These are phyloP conservation scores for Candida freyschussii DNA, from an alignment of 1,139 yeast species.

Conservation along the genomic window DNA sequence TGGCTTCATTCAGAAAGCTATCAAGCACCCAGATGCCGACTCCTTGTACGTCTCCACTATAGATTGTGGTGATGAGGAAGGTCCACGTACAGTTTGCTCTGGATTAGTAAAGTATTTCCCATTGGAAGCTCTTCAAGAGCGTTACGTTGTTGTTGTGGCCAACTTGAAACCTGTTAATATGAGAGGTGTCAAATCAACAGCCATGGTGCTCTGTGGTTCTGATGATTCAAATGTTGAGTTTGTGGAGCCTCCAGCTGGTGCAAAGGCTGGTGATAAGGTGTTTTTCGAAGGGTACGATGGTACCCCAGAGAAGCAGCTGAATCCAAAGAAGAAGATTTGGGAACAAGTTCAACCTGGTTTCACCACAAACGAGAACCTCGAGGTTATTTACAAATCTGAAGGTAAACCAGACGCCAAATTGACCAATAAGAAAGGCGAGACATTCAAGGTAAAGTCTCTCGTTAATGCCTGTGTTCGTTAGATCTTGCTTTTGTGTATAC, in stretches of 20 bases:
- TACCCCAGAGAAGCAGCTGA: constrained; percentile 85
- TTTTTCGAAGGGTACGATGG: constrained; percentile 90
- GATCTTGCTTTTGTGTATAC: no score
- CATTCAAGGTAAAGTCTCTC: constrained; percentile 63
- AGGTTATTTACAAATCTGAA: constrained; percentile 75
- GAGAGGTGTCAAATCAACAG: constrained; percentile 93
- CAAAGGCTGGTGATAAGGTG: constrained; percentile 93
- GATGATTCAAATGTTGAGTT: constrained; percentile 81
- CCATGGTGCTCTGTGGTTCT: constrained; percentile 96
- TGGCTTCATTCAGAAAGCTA: constrained; percentile 94
- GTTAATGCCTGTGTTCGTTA: constrained; percentile 73
- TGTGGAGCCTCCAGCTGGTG: constrained; percentile 92
- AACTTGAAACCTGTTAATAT: constrained; percentile 87
- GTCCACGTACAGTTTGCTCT: constrained; percentile 97
- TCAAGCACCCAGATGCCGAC: constrained; percentile 98
- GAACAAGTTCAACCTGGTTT: constrained; percentile 91
- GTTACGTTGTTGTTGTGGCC: constrained; percentile 78
- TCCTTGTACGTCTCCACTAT: constrained; percentile 93
- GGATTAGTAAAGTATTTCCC: constrained; percentile 81
- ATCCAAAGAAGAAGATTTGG: constrained; percentile 98
- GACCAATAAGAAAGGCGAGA: constrained; percentile 71
- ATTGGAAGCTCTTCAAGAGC: constrained; percentile 76
- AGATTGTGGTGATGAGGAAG: constrained; percentile 92
- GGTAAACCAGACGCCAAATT: constrained; percentile 75
- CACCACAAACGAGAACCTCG: constrained; percentile 69